These are phyloP conservation scores for Paecilomyces niveus DNA, from an alignment of 2,329 filamentous ascomycete genomes.

Conservation along the genomic window DNA sequence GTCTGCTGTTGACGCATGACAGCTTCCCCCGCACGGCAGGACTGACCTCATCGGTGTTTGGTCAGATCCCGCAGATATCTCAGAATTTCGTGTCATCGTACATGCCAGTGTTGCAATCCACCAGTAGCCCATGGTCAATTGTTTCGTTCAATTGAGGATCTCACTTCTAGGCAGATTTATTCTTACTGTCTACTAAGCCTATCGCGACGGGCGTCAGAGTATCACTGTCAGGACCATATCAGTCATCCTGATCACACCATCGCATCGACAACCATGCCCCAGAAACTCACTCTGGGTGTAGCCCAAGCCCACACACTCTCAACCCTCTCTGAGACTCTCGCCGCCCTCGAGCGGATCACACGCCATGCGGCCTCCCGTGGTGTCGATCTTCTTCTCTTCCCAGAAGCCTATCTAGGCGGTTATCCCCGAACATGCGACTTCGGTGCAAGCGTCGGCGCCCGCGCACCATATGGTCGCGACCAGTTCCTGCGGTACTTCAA, in stretches of 20 bases:
- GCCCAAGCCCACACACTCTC: constrained; percentile 40
- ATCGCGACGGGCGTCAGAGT: neutral
- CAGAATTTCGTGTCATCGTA: neutral
- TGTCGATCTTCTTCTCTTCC: constrained; percentile 72
- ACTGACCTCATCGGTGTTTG: neutral
- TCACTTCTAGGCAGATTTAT: neutral
- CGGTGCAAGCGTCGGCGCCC: constrained; percentile 65
- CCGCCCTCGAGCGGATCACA: constrained; percentile 57
- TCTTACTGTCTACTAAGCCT: neutral
- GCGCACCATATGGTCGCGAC: constrained; percentile 63
- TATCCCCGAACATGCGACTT: constrained; percentile 80
- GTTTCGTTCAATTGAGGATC: neutral
- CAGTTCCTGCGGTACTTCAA: constrained; percentile 78
- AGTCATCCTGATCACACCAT: neutral
- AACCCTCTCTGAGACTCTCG: constrained; percentile 51
- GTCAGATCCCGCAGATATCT: neutral
- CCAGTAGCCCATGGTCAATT: neutral
- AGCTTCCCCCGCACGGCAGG: neutral
- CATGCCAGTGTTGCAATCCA: neutral
- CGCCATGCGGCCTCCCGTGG: constrained; percentile 53
- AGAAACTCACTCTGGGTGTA: constrained; percentile 38
- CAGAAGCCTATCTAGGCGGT: constrained; percentile 85
- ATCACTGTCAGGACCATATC: neutral
- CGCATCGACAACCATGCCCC: constrained; percentile 23
- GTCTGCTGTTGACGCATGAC: neutral